These are phyloP conservation scores for Seiridium cupressi DNA, from an alignment of 2,329 filamentous ascomycete species.

Conservation along the genomic window DNA sequence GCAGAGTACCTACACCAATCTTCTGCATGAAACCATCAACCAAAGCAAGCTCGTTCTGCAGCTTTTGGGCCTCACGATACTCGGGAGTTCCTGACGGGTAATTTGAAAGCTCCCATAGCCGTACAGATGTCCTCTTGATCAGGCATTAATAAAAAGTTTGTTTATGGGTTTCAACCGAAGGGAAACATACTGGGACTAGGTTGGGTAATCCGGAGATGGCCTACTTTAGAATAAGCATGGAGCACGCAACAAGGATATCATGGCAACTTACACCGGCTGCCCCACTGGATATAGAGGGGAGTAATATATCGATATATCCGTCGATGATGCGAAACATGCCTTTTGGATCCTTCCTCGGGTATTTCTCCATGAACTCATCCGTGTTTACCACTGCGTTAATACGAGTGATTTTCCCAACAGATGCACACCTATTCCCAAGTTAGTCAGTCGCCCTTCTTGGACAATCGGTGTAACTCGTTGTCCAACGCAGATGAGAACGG, in stretches of 20 bases:
- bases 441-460: neutral
- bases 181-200: neutral
- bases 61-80: slow-evolving; percentile 8
- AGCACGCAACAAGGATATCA: neutral
- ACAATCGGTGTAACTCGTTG: no score
- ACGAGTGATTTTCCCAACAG: slow-evolving; percentile 51
- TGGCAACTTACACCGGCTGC: slow-evolving; percentile 13
- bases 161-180: accelerated
- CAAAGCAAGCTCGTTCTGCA: slow-evolving; percentile 8
- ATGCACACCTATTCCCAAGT: slow-evolving; percentile 33
- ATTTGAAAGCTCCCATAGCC: slow-evolving; percentile 9
- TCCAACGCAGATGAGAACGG: no score
- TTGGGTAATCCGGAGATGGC: neutral
- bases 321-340: slow-evolving; percentile 14
- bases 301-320: slow-evolving; percentile 15
- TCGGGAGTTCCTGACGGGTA: neutral
- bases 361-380: slow-evolving; percentile 8
- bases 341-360: slow-evolving; percentile 4
- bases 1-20: slow-evolving; percentile 7
- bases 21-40: slow-evolving; percentile 12
- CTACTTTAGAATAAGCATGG: neutral
- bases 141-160: neutral
- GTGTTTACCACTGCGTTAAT: slow-evolving; percentile 12
- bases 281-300: slow-evolving; percentile 13
- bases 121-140: slow-evolving; percentile 1